These are phyloP conservation scores for Vigna mungo DNA, from an alignment of 306 rosid genomes.

Conservation along the genomic window DNA sequence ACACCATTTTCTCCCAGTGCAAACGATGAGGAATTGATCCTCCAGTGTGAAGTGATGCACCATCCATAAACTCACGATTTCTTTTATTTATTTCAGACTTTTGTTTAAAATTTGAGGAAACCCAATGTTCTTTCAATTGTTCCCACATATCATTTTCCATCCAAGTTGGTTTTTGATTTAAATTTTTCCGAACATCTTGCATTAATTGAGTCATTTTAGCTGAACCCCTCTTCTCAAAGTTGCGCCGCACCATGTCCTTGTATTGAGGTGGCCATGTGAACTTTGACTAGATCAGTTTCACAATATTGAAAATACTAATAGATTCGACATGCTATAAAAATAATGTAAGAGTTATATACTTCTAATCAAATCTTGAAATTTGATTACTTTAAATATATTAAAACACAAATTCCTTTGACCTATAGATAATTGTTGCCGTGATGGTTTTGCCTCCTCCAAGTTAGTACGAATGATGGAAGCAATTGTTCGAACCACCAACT, in stretches of 20 bases:
- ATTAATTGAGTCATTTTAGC: conserved; percentile 39
- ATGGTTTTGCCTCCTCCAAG: conserved; percentile 36
- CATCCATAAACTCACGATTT: conserved; percentile 18
- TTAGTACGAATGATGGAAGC: conserved; percentile 25
- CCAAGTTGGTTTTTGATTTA: conserved; percentile 35
- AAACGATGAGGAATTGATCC: conserved; percentile 42
- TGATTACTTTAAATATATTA: conserved; percentile 32
- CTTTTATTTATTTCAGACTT: conserved; percentile 19
- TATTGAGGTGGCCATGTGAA: conserved; percentile 36
- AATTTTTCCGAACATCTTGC: conserved; percentile 36
- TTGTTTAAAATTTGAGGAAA: not conserved
- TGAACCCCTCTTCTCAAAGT: conserved; percentile 41
- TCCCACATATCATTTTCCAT: conserved; percentile 13
- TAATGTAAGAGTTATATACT: not conserved
- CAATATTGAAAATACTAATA: not conserved
- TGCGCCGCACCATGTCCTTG: conserved; percentile 17
- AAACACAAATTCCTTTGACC: conserved; percentile 28
- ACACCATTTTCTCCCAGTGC: conserved; percentile 42
- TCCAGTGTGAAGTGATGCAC: conserved; percentile 35
- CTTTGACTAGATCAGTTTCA: conserved; percentile 18
- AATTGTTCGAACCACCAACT: conserved; percentile 6
- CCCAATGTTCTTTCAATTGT: conserved; percentile 26
- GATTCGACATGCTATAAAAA: not conserved
- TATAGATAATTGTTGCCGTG: conserved; percentile 29
- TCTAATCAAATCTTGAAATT: not conserved